phyloP scores from a whole-genome alignment of 768 basidiomycete species.

The Tulasnella sp. region DNA sequence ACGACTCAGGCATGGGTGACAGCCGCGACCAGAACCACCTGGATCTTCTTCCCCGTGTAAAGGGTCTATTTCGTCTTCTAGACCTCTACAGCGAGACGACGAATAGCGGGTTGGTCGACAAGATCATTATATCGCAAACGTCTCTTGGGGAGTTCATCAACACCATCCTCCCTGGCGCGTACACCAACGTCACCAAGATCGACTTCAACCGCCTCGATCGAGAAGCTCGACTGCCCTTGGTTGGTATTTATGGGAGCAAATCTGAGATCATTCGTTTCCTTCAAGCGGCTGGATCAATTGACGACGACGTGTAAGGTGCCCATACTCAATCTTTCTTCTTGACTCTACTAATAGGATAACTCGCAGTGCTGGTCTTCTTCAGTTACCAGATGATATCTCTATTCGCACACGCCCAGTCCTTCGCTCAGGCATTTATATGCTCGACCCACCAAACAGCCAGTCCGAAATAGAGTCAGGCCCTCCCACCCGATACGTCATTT shows the following conservation, averaged over 20 bases:
- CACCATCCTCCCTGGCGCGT: slow-evolving; percentile 55
- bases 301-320: slow-evolving; percentile 49
- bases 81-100: slow-evolving; percentile 58
- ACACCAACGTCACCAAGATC: slow-evolving; percentile 57
- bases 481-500: slow-evolving; percentile 52
- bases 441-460: background rate
- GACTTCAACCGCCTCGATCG: slow-evolving; percentile 59
- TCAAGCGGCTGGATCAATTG: slow-evolving; percentile 45
- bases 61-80: slow-evolving; percentile 57
- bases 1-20: background rate
- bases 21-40: background rate
- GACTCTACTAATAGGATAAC: background rate
- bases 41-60: slow-evolving; percentile 41
- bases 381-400: background rate
- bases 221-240: slow-evolving; percentile 49
- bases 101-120: slow-evolving; percentile 63
- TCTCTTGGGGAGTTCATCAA: slow-evolving; percentile 57
- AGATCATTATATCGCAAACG: slow-evolving; percentile 62
- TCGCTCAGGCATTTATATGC: slow-evolving; percentile 29
- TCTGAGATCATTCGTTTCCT: slow-evolving; percentile 56
- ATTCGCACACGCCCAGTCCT: background rate
- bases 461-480: slow-evolving; percentile 24
- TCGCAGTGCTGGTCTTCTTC: slow-evolving; percentile 15
- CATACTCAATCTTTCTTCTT: background rate
- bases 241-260: slow-evolving; percentile 63